Conservation (phyloP, 331 rosid genomes). For the Quercus phellos region DNA sequence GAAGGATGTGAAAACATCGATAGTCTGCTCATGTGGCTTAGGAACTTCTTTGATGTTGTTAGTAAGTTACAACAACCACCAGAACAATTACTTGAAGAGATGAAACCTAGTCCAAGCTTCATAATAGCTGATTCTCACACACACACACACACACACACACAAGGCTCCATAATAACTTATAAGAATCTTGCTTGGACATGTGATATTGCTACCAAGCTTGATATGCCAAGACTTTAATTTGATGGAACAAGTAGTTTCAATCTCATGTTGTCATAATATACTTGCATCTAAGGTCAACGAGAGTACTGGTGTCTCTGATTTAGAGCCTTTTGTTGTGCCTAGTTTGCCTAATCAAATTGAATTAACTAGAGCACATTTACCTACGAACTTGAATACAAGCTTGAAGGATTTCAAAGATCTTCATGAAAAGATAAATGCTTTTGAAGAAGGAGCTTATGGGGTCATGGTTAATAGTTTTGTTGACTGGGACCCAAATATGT, state of each 20-base stretch:
- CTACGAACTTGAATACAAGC: no score
- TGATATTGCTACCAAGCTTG: constrained; percentile 14
- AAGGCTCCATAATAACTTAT: constrained; percentile 14
- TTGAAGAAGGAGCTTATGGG: no score
- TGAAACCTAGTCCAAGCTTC: neutral
- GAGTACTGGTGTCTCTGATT: neutral
- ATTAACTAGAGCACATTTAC: no score
- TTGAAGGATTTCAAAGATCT: no score
- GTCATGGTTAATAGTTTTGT: no score
- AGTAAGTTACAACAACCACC: constrained; percentile 11
- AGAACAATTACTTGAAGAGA: constrained; percentile 5
- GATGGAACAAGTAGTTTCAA: constrained; percentile 34
- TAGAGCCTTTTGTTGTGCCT: neutral
- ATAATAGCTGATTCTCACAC: no score
- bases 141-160: no score
- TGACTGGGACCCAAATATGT: no score
- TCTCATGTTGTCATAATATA: constrained; percentile 14
- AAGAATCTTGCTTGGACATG: constrained; percentile 29
- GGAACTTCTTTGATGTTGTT: constrained; percentile 12
- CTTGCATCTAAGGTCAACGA: neutral
- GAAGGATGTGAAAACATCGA: constrained; percentile 39
- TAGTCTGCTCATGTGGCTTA: constrained; percentile 16
- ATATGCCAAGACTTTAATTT: constrained; percentile 27
- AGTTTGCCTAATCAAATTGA: neutral
- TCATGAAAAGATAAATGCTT: no score